Percentiles rank a stretch among this genome's conserved stretches.
Conservation (phyloP, 805 yeast species). For the Candida krabiensis region DNA sequence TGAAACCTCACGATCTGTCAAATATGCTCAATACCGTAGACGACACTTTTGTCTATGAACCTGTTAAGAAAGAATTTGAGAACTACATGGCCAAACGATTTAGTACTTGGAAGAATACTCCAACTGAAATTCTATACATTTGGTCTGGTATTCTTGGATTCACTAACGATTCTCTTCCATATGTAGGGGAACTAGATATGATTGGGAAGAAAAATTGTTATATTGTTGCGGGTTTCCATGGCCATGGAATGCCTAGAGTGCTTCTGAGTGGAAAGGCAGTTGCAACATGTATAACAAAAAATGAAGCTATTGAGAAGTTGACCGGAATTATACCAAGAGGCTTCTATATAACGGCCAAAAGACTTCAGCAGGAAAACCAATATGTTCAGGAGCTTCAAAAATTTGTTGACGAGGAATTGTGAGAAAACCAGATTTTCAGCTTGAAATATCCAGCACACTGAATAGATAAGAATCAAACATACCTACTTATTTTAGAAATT, state of each 20-base stretch:
- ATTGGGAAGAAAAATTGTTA: conserved; percentile 30
- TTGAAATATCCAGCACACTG: too few species aligned
- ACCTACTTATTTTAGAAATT: too few species aligned
- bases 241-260: conserved; percentile 54
- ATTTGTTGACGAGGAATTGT: too few species aligned
- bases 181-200: conserved; percentile 39
- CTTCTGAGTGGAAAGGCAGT: conserved; percentile 40
- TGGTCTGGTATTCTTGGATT: conserved; percentile 54
- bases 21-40: conserved; percentile 34
- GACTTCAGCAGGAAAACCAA: too few species aligned
- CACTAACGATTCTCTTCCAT: conserved; percentile 40
- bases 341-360: too few species aligned
- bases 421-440: too few species aligned
- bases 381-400: too few species aligned
- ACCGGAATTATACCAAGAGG: too few species aligned
- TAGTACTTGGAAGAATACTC: conserved; percentile 33
- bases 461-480: too few species aligned
- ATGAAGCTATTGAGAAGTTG: too few species aligned
- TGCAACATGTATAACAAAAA: too few species aligned
- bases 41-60: conserved; percentile 32
- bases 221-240: conserved; percentile 48
- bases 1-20: conserved; percentile 24
- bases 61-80: conserved; percentile 25
- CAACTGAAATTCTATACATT: conserved; percentile 24
- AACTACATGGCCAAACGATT: conserved; percentile 33